Conservation (phyloP, 2,329 filamentous ascomycete genomes). For the Clonostachys rhizophaga region DNA sequence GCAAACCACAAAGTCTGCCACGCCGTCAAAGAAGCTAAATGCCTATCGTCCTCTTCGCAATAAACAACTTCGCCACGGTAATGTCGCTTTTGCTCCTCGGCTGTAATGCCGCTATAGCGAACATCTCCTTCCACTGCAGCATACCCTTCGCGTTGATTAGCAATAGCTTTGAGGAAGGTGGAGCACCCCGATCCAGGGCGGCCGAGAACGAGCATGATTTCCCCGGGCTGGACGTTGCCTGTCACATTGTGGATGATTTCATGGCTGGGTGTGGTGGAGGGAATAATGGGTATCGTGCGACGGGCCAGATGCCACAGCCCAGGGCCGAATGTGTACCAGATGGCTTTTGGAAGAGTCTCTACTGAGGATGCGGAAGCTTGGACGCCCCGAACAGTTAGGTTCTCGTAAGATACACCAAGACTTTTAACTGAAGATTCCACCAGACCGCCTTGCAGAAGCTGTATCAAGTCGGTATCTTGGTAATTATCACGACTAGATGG, state of each 20-base stretch:
- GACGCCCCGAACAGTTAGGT: too few species aligned
- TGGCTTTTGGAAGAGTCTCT: too few species aligned
- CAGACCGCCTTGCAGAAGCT: too few species aligned
- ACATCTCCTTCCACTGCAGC: conserved; percentile 65
- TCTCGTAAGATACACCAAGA: too few species aligned
- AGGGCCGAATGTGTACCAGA: too few species aligned
- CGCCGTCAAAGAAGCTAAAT: conserved; percentile 70
- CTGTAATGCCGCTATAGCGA: conserved; percentile 66
- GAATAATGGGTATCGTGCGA: too few species aligned
- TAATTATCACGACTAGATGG: too few species aligned
- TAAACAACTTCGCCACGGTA: conserved; percentile 76
- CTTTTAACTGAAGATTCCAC: too few species aligned
- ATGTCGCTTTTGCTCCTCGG: conserved; percentile 59
- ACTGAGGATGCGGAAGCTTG: too few species aligned
- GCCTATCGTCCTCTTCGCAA: conserved; percentile 71
- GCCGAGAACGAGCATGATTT: conserved; percentile 46
- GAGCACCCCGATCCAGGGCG: conserved; percentile 46
- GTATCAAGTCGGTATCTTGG: too few species aligned
- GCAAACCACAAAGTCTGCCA: conserved; percentile 76
- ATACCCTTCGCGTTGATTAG: conserved; percentile 63
- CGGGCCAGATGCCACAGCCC: too few species aligned
- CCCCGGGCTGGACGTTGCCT: conserved; percentile 22
- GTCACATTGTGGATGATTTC: conserved; percentile 15
- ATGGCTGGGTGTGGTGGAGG: too few species aligned
- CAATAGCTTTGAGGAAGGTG: conserved; percentile 71